Conservation (phyloP, 2,329 filamentous ascomycete species). For the Colletotrichum caudatum region DNA sequence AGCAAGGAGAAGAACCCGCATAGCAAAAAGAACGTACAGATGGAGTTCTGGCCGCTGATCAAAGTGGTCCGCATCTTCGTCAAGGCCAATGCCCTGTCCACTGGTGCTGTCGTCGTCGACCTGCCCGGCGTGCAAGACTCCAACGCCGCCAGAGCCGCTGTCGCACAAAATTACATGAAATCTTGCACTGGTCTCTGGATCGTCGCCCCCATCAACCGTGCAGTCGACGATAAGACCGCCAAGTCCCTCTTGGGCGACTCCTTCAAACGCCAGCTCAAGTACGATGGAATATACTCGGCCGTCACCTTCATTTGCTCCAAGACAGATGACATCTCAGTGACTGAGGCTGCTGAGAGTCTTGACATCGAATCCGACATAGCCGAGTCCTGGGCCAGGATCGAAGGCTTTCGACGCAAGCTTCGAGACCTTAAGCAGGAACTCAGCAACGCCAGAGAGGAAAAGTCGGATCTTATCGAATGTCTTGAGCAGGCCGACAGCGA, state of each 20-base stretch:
- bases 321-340: slow-evolving; percentile 67
- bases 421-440: slow-evolving; percentile 43
- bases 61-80: slow-evolving; percentile 60
- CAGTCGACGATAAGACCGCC: slow-evolving; percentile 70
- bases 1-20: slow-evolving; percentile 46
- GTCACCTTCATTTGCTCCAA: slow-evolving; percentile 75
- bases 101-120: slow-evolving; percentile 57
- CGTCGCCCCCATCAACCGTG: slow-evolving; percentile 71
- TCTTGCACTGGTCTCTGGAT: slow-evolving; percentile 71
- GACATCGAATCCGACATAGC: slow-evolving; percentile 43
- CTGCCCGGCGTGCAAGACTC: slow-evolving; percentile 71
- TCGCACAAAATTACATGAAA: slow-evolving; percentile 71
- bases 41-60: slow-evolving; percentile 63
- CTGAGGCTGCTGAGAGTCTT: slow-evolving; percentile 53
- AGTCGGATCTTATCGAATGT: slow-evolving; percentile 39
- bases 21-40: slow-evolving; percentile 30
- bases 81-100: slow-evolving; percentile 51
- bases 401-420: slow-evolving; percentile 45
- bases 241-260: slow-evolving; percentile 67
- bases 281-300: slow-evolving; percentile 65
- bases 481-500: slow-evolving; percentile 43
- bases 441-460: slow-evolving; percentile 9
- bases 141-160: slow-evolving; percentile 69
- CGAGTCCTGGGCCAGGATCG: slow-evolving; percentile 50
- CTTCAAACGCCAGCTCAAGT: slow-evolving; percentile 70